Evolutionary conservation across 2,329 filamentous ascomycete species (phyloP), one percentile per base, ranked within the genome.

Genomic region (Cadophora malorum): DNA sequence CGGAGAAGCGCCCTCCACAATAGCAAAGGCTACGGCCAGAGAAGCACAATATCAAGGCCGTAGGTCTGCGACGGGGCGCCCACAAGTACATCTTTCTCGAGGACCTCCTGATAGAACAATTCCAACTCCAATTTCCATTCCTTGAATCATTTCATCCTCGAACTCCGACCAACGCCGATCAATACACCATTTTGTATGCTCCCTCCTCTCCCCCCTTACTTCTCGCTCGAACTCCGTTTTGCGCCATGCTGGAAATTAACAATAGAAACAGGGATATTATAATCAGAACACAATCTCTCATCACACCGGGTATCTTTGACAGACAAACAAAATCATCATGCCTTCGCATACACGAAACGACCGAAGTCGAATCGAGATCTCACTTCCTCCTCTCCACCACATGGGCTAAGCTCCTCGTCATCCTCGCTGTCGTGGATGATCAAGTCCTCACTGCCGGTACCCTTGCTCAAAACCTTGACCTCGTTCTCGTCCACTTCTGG

Each of bases 381-480:
- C 31, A 31, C 66, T 2, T 25, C 70, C 1, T 35, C 68, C 4
- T 69, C 63, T 62, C 65, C 66, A 79, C 47, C 59, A 14, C 35
- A 25, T 85, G 72, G 72, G 10, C 72, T 74, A 0, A 76, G 62
- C 8, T 41, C 75, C n/a, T 75, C 75, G 8, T 78, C 76, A 50
- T 70, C 82, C 52, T 86, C 84, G 61, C 83, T 85, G 66, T 83
- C 80, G 23, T 82, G 83, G 49, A 85, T 74, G 23, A 86, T 81
- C 47, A 81, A 73, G 71, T 86, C 84, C 71, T 86, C 84, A 68
- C 84, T 86, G 2, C 84, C 84, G 55, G 78, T 73, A 8, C 76
- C 53, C 45, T 45, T 58, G 53, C 64, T 66, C 45, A 75, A 61
- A 41, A 71, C 65, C 5, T 68, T 66, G 38, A 65, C 75, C 64